These are phyloP conservation scores for Lactuca sativa DNA, from an alignment of 129 eudicot genomes.

Conservation along the genomic window DNA sequence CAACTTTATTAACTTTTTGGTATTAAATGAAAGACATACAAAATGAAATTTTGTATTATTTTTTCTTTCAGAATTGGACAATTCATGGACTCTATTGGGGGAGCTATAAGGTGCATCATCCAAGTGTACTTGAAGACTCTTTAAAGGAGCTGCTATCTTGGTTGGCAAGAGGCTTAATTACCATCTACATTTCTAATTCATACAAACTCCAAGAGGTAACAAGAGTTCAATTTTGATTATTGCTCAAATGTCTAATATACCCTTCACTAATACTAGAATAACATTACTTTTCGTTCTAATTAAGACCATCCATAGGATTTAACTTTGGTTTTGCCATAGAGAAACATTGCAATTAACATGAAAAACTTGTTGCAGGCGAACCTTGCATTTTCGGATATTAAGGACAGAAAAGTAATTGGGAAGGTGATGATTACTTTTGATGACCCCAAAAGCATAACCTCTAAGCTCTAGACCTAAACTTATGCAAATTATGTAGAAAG, in stretches of 20 bases:
- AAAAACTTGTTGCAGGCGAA: not conserved
- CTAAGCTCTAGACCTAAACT: constrained; percentile 53
- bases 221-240: constrained; percentile 1
- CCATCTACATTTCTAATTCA: constrained; percentile 68
- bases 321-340: not conserved
- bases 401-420: constrained; percentile 83
- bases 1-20: not conserved
- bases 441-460: constrained; percentile 41
- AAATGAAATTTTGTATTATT: not conserved
- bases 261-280: not conserved
- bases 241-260: not conserved
- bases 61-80: constrained; percentile 77
- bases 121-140: constrained; percentile 72
- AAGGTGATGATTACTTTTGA: constrained; percentile 81
- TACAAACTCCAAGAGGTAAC: constrained; percentile 72
- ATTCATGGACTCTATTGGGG: constrained; percentile 99
- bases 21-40: not conserved
- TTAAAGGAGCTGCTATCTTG: constrained; percentile 80
- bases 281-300: no score
- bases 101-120: constrained; percentile 61
- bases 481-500: not conserved
- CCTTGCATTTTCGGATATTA: constrained; percentile 74
- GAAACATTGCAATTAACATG: not conserved
- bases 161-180: constrained; percentile 70
- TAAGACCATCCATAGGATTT: no score